These are phyloP conservation scores for Calonectria henricotiae DNA, from an alignment of 2,329 filamentous ascomycete species.

Conservation along the genomic window DNA sequence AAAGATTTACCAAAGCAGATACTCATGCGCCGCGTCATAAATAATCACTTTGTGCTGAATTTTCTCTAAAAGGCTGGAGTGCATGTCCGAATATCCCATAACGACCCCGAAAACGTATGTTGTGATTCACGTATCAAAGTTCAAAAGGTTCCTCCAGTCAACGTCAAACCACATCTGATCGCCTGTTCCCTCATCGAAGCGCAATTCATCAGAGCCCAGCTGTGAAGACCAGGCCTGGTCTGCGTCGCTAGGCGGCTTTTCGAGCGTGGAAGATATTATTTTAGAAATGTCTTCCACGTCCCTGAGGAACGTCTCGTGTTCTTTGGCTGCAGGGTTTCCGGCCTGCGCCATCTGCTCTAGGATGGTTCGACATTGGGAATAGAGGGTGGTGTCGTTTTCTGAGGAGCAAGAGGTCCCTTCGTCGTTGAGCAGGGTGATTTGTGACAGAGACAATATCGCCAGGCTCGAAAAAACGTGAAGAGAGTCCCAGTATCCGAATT, in stretches of 20 bases:
- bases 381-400: constrained; percentile 22
- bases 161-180: constrained; percentile 36
- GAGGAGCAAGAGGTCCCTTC: neutral
- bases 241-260: neutral
- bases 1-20: neutral
- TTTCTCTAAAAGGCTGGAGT: constrained; percentile 10
- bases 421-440: constrained; percentile 22
- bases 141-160: constrained; percentile 32
- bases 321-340: constrained; percentile 31
- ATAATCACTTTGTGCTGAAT: neutral
- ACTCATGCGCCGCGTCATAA: neutral
- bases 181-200: constrained; percentile 24
- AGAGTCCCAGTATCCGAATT: constrained; percentile 36
- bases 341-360: constrained; percentile 33
- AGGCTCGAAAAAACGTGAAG: constrained; percentile 35
- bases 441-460: constrained; percentile 31
- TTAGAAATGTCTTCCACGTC: constrained; percentile 33
- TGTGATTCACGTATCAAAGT: constrained; percentile 20
- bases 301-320: constrained; percentile 30
- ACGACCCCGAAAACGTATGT: constrained; percentile 20
- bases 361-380: constrained; percentile 28
- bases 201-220: constrained; percentile 19
- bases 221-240: constrained; percentile 19
- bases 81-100: constrained; percentile 10
- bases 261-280: constrained; percentile 22